phyloP scores from a whole-genome alignment of 106 monocot genomes.

The Dendrobium officinale region DNA sequence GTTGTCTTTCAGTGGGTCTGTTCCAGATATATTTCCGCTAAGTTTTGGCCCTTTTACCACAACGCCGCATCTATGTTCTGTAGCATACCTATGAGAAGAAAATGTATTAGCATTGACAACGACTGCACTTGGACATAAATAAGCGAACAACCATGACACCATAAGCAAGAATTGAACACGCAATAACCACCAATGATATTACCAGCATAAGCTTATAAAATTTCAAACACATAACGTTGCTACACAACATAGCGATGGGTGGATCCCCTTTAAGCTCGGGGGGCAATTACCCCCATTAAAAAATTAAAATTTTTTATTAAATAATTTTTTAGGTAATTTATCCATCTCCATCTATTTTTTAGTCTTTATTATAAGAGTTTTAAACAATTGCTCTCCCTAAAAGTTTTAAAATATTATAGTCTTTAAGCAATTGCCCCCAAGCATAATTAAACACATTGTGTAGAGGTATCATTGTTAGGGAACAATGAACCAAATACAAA shows the following conservation, averaged over 20 bases:
- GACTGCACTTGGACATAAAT: background rate
- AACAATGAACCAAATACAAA: too few species aligned
- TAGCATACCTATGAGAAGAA: slow-evolving; percentile 70
- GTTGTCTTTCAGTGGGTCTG: slow-evolving; percentile 95
- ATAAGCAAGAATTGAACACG: background rate
- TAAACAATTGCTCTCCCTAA: too few species aligned
- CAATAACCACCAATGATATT: background rate
- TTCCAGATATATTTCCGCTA: slow-evolving; percentile 98
- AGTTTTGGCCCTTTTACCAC: slow-evolving; percentile 96
- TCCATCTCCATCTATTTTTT: too few species aligned
- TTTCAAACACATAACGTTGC: background rate
- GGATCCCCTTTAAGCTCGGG: too few species aligned
- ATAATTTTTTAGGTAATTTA: too few species aligned
- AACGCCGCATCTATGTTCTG: slow-evolving; percentile 97
- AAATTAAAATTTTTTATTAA: too few species aligned
- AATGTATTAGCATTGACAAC: background rate
- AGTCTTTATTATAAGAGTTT: too few species aligned
- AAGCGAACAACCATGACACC: background rate
- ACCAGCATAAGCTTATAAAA: background rate
- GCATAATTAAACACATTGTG: too few species aligned
- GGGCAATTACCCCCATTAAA: too few species aligned
- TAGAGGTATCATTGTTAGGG: too few species aligned
- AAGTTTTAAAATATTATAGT: too few species aligned
- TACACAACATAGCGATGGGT: background rate
- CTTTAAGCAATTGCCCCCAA: too few species aligned